Conservation (phyloP, 768 basidiomycete genomes). For the Trametes maxima region DNA sequence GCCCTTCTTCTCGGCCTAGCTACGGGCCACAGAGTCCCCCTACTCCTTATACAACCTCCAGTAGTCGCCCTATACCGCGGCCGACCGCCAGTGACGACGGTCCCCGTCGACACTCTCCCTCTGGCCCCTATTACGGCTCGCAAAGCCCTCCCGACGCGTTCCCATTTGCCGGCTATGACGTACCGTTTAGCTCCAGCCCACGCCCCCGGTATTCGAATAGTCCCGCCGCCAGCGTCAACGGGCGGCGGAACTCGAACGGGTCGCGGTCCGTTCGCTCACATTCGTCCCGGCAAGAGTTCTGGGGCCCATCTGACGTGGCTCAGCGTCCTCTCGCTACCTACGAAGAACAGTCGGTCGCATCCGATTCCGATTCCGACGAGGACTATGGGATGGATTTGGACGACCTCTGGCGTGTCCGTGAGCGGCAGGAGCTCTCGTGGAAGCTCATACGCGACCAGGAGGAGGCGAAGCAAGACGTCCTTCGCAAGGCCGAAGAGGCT, state of each 20-base stretch:
- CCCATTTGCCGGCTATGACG: conserved; percentile 16
- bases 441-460: conserved; percentile 11
- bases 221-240: conserved; percentile 2
- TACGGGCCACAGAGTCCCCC: conserved; percentile 17
- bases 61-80: conserved; percentile 18
- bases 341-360: conserved; percentile 27
- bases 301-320: conserved; percentile 14
- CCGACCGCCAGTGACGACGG: conserved; percentile 12
- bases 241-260: conserved; percentile 28
- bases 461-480: conserved; percentile 7
- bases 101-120: conserved; percentile 15
- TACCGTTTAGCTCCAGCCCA: conserved; percentile 11
- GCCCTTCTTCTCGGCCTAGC: background rate
- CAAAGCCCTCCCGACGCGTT: conserved; percentile 18
- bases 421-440: conserved; percentile 15
- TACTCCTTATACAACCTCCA: background rate
- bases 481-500: conserved; percentile 11
- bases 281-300: conserved; percentile 22
- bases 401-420: conserved; percentile 18
- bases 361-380: conserved; percentile 25
- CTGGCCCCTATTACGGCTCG: conserved; percentile 13
- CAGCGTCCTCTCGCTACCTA: conserved; percentile 23
- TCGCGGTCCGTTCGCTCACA: conserved; percentile 30
- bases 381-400: conserved; percentile 24
- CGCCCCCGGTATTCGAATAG: conserved; percentile 6